phyloP scores from a whole-genome alignment of 495 filamentous ascomycete genomes.

The Podospora pseudopauciseta region DNA sequence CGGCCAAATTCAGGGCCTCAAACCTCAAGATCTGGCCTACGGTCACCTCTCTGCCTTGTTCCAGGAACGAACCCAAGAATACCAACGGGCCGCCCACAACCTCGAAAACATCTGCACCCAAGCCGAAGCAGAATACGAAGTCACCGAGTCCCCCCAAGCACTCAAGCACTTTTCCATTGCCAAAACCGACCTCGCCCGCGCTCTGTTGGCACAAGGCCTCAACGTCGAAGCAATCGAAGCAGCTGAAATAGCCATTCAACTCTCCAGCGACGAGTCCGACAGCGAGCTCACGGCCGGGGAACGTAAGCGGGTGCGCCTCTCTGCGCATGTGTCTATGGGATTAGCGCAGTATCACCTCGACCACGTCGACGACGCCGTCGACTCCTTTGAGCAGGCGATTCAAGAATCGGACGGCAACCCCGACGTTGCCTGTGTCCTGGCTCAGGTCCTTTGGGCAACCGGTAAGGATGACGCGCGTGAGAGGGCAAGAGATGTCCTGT shows the following conservation, averaged over 20 bases:
- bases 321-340: constrained; percentile 82
- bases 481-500: constrained; percentile 75
- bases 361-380: constrained; percentile 61
- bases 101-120: constrained; percentile 61
- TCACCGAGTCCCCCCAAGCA: constrained; percentile 66
- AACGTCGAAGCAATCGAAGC: constrained; percentile 66
- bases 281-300: constrained; percentile 50
- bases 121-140: constrained; percentile 79
- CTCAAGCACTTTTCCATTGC: constrained; percentile 74
- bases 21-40: constrained; percentile 62
- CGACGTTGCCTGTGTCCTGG: constrained; percentile 82
- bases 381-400: constrained; percentile 77
- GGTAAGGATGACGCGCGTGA: constrained; percentile 69
- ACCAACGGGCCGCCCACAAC: constrained; percentile 57
- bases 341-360: constrained; percentile 69
- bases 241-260: constrained; percentile 66
- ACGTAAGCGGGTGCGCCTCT: constrained; percentile 65
- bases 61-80: constrained; percentile 71
- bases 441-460: constrained; percentile 89
- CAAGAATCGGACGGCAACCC: constrained; percentile 73
- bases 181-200: constrained; percentile 83
- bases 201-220: constrained; percentile 61
- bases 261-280: constrained; percentile 64
- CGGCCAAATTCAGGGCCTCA: constrained; percentile 68
- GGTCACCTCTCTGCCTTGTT: constrained; percentile 77